Base-by-base conservation (phyloP, 2,329 filamentous ascomycete genomes). In the Botrytis fabae region DNA sequence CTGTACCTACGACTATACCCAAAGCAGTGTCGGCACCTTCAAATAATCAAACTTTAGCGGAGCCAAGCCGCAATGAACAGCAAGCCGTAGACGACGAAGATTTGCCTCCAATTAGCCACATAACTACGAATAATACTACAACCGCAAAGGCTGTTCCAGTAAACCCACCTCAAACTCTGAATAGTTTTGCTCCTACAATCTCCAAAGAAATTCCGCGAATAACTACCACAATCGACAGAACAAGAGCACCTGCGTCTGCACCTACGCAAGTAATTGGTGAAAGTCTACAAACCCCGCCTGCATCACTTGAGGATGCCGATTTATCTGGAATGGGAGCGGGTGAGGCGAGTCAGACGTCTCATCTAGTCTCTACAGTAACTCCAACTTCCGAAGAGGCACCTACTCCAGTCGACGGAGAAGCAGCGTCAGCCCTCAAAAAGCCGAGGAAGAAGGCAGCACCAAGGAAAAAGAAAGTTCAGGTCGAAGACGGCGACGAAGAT, bases 331-430 rank as follows among this genome's bases (percentile, higher is more conserved):
- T 69, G 54, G 42, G 70, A 40, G 51, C 70, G 3, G 64, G 63
- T 32, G 70, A 69, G 46, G 70, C 51, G 10, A 72, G 20, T 12
- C 73, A 75, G 65, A 57, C 63, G 20, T 75, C 77, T 42, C 74
- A 77, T 48, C 69, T 78, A 66, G 75, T 79, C 20, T 74, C 73
- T 20, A 75, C 76, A 42, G 79, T 75, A 42, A 72, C 72, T 25
- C 72, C 79, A 40, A 78, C 78, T 71, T 74, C 75, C 44, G 78
- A 80, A 73, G 78, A 78, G 72, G 77, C 78, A 65, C 77, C 78
- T 42, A 70, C 65, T 20, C 59, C 65, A 46, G 20, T 28, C 25
- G 57, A 25, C 3, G 59, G 54, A 38, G 71, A 62, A 73, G 42
- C 46, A n/a, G 28, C 59, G 20, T n/a, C 42, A n/a, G 40, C 57